Evolutionary conservation across 805 yeast genomes (phyloP).

Genomic region (Kluyveromyces aestuarii): DNA sequence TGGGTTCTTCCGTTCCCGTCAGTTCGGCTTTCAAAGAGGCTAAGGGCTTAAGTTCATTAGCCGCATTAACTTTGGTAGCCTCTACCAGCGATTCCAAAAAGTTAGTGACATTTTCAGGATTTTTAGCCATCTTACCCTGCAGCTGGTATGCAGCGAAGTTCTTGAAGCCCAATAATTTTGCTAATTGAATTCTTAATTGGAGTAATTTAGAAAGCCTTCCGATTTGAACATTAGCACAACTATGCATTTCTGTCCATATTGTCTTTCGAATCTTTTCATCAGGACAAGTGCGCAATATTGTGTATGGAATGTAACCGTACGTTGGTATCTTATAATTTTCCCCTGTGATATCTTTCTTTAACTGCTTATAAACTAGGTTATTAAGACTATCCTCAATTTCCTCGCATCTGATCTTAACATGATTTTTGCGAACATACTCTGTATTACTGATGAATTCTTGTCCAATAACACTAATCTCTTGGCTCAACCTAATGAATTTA

Average conservation of each 20-base stretch:
- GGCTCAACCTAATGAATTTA: constrained; percentile 69
- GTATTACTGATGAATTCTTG: constrained; percentile 49
- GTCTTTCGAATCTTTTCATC: constrained; percentile 49
- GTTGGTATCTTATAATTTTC: constrained; percentile 44
- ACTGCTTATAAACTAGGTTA: constrained; percentile 14
- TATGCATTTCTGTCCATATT: constrained; percentile 70
- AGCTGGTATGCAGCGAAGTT: constrained; percentile 76
- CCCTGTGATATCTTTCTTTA: constrained; percentile 32
- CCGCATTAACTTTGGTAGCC: constrained; percentile 44
- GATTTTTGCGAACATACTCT: constrained; percentile 11
- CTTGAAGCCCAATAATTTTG: constrained; percentile 59
- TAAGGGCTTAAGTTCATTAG: constrained; percentile 46
- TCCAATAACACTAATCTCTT: constrained; percentile 70
- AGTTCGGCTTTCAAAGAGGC: constrained; percentile 30
- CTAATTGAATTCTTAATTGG: constrained; percentile 57
- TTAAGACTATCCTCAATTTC: constrained; percentile 13
- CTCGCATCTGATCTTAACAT: constrained; percentile 18
- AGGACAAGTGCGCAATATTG: constrained; percentile 50
- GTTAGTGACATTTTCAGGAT: constrained; percentile 62
- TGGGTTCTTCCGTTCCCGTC: constrained; percentile 11
- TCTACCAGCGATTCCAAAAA: constrained; percentile 55
- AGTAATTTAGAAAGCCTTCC: constrained; percentile 48
- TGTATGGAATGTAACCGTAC: constrained; percentile 55
- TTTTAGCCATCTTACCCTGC: constrained; percentile 82
- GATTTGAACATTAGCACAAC: constrained; percentile 56